Evolutionary conservation across 176 grass and related monocot species (phyloP).

Genomic region (Zizania latifolia): DNA sequence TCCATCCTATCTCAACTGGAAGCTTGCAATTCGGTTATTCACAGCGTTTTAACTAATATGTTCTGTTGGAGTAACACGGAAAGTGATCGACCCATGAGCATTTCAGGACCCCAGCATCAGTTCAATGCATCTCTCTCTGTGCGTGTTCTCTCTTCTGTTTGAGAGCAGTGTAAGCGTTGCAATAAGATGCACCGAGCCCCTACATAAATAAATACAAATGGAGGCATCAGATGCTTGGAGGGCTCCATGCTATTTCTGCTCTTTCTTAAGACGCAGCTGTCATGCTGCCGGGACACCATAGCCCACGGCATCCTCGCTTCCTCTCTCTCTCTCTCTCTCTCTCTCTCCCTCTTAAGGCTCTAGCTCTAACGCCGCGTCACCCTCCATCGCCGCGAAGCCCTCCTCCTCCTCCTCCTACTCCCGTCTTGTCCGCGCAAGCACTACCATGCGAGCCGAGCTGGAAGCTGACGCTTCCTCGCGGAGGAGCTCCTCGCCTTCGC

Average conservation of each 20-base stretch:
- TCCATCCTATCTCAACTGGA: too few relatives aligned
- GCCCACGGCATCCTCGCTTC: background rate
- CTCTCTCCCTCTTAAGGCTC: too few relatives aligned
- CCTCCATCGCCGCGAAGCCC: too few relatives aligned
- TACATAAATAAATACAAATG: constrained; percentile 2
- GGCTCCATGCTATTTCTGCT: constrained; percentile 23
- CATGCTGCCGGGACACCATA: constrained; percentile 9
- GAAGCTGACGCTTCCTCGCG: background rate
- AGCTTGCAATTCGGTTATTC: too few relatives aligned
- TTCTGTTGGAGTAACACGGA: too few relatives aligned
- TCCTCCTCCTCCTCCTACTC: too few relatives aligned
- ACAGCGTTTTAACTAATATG: too few relatives aligned
- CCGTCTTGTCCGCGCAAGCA: background rate
- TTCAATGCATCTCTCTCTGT: background rate
- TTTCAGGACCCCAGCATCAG: background rate
- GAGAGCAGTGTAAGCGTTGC: too few relatives aligned
- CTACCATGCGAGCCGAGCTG: constrained; percentile 5
- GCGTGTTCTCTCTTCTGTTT: too few relatives aligned
- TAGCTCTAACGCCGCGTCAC: too few relatives aligned
- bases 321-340: background rate
- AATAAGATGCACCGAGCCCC: background rate
- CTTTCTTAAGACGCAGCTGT: constrained; percentile 15
- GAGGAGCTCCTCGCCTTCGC: constrained; percentile 7
- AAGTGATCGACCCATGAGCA: too few relatives aligned
- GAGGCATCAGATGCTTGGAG: background rate